These are phyloP conservation scores for Camellia lanceoleosa DNA, from an alignment of 148 eudicot genomes.

Conservation along the genomic window DNA sequence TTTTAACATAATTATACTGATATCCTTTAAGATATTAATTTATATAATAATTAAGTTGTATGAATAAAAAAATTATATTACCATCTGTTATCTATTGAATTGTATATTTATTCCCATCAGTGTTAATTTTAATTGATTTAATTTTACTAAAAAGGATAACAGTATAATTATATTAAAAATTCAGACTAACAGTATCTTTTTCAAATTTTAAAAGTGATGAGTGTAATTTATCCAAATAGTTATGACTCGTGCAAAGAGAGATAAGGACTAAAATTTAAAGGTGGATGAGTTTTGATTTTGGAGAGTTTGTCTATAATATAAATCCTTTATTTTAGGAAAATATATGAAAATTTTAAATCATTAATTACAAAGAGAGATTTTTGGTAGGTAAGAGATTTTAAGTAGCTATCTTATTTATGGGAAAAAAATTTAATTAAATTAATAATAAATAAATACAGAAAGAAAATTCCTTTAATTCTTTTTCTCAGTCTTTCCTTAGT, in stretches of 20 bases:
- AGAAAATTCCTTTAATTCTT: too few relatives aligned
- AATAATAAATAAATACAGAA: background rate
- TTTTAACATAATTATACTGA: too few relatives aligned
- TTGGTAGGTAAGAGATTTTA: background rate
- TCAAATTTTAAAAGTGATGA: too few relatives aligned
- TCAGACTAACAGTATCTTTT: too few relatives aligned
- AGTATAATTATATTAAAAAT: too few relatives aligned
- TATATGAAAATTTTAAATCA: background rate
- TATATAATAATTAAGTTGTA: too few relatives aligned
- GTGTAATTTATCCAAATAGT: background rate
- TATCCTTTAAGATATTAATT: too few relatives aligned
- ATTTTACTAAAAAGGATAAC: too few relatives aligned
- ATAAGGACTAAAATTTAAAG: background rate
- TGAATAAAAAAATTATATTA: too few relatives aligned
- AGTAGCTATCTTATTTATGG: background rate
- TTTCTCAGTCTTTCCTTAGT: background rate
- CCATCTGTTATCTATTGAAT: too few relatives aligned
- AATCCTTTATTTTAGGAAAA: conserved; percentile 2
- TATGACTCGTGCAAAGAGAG: background rate
- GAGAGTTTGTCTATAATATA: background rate
- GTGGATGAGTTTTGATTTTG: background rate
- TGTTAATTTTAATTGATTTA: too few relatives aligned
- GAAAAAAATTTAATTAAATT: background rate
- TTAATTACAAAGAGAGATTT: conserved; percentile 6
- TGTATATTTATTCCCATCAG: too few relatives aligned